phyloP scores from a whole-genome alignment of 1,284 basidiomycete genomes.

The Mycosarcoma mackinlayi region DNA sequence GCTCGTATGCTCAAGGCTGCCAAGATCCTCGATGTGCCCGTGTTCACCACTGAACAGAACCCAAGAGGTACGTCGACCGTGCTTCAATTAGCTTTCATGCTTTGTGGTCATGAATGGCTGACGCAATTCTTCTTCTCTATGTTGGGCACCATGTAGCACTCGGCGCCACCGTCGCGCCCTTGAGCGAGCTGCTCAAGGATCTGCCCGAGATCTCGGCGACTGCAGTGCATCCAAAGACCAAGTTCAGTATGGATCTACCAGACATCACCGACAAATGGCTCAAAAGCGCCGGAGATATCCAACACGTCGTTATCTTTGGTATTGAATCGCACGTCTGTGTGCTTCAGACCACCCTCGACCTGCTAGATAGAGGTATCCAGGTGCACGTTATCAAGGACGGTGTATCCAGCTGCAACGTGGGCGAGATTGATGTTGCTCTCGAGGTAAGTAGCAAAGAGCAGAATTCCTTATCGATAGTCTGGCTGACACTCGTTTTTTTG shows the following conservation, averaged over 20 bases:
- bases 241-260: constrained; percentile 84
- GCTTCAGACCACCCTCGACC: constrained; percentile 80
- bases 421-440: constrained; percentile 71
- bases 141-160: constrained; percentile 73
- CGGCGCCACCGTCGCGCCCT: constrained; percentile 77
- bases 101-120: no score
- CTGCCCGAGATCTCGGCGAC: constrained; percentile 74
- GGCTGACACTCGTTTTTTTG: background rate
- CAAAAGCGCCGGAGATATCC: constrained; percentile 69
- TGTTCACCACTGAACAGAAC: constrained; percentile 86
- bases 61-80: constrained; percentile 75
- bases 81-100: no score
- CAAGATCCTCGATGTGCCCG: constrained; percentile 77
- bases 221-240: constrained; percentile 76
- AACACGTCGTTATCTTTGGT: constrained; percentile 81
- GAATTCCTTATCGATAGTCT: no score
- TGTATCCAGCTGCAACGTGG: constrained; percentile 80
- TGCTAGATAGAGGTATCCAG: constrained; percentile 73
- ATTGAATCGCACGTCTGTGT: constrained; percentile 91
- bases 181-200: constrained; percentile 72
- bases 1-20: constrained; percentile 59
- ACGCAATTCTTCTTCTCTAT: no score
- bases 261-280: constrained; percentile 74
- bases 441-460: constrained; percentile 72
- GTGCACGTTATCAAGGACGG: constrained; percentile 84